Percentiles rank a stretch among this genome's conserved stretches.
phyloP scores from a whole-genome alignment of 1,284 basidiomycete species.

The Cryptococcus maquisensis region DNA sequence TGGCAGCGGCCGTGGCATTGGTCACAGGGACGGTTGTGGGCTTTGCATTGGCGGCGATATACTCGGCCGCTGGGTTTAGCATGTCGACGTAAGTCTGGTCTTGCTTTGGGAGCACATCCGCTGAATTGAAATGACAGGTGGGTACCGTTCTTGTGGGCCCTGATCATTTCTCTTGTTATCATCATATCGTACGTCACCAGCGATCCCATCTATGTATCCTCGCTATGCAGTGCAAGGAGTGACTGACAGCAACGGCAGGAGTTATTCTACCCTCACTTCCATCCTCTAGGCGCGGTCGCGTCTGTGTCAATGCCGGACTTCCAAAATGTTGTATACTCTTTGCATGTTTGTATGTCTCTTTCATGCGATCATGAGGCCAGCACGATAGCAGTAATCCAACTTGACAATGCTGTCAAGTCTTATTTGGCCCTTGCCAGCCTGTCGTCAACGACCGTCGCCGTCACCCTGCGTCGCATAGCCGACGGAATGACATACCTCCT shows the following conservation, averaged over 20 bases:
- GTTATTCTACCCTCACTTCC: conserved; percentile 41
- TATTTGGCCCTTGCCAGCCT: background rate
- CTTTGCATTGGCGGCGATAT: conserved; percentile 65
- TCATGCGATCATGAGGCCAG: background rate
- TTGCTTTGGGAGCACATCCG: background rate
- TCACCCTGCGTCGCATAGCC: too few relatives aligned
- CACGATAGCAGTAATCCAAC: too few relatives aligned
- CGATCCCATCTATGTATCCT: background rate
- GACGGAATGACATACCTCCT: too few relatives aligned
- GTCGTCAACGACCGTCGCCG: background rate
- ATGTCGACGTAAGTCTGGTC: conserved; percentile 69
- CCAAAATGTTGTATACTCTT: background rate
- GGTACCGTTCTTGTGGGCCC: conserved; percentile 72
- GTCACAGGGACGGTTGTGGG: conserved; percentile 67
- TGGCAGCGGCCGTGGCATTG: conserved; percentile 62
- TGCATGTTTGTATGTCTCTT: background rate
- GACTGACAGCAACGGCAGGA: conserved; percentile 15
- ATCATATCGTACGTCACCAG: conserved; percentile 51
- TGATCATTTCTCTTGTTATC: conserved; percentile 64
- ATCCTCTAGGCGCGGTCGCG: conserved; percentile 25
- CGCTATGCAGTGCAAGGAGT: background rate
- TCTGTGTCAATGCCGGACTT: too few relatives aligned
- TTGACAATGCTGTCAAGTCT: background rate
- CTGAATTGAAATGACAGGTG: conserved; percentile 53
- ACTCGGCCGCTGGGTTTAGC: conserved; percentile 62